These are phyloP conservation scores for Paspalum notatum DNA, from an alignment of 176 grass and related monocot species.

Conservation along the genomic window DNA sequence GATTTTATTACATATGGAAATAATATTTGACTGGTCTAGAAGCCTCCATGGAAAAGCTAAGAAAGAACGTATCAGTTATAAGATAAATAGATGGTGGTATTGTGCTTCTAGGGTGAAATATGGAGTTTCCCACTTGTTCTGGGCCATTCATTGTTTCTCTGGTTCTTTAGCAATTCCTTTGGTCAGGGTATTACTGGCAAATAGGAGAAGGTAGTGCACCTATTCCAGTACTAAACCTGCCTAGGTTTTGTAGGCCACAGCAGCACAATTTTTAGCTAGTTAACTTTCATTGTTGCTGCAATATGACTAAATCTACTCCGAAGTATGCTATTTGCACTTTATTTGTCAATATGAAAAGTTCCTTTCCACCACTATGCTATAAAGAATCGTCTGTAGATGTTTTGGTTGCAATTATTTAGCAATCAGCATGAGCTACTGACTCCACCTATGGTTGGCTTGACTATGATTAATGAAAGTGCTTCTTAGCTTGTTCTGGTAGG, in stretches of 20 bases:
- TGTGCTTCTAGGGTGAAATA: background rate
- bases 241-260: background rate
- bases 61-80: background rate
- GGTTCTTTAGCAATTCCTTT: background rate
- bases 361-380: background rate
- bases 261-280: background rate
- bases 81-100: background rate
- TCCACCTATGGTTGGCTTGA: background rate
- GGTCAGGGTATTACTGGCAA: background rate
- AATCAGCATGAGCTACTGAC: background rate
- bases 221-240: background rate
- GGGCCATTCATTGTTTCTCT: background rate
- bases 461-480: background rate
- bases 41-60: background rate
- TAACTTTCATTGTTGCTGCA: conserved; percentile 2
- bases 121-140: background rate
- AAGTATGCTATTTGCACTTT: background rate
- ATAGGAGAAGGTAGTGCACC: background rate
- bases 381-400: background rate
- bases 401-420: conserved; percentile 1
- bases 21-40: conserved; percentile 8
- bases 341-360: background rate
- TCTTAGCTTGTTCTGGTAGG: conserved; percentile 17
- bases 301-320: conserved; percentile 1
- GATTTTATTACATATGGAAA: conserved; percentile 6